These are phyloP conservation scores for Dicorynia guianensis DNA, from an alignment of 306 rosid genomes.

Conservation along the genomic window DNA sequence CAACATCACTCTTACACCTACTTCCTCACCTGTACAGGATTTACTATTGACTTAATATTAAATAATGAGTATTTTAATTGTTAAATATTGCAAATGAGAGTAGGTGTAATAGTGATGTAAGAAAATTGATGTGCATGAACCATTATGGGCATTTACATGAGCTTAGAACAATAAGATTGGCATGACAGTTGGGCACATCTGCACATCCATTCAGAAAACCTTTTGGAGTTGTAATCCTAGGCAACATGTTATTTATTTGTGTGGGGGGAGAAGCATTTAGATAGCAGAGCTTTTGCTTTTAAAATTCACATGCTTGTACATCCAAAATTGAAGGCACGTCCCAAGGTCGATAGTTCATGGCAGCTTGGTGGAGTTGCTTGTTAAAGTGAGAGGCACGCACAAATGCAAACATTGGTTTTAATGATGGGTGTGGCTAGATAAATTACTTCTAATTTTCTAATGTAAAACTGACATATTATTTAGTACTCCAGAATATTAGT, in stretches of 20 bases:
- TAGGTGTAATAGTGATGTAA: no score
- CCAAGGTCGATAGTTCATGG: background rate
- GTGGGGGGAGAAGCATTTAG: background rate
- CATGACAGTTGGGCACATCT: background rate
- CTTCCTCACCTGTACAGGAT: no score
- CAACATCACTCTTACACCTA: no score
- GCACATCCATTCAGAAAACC: constrained; percentile 23
- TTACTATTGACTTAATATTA: no score
- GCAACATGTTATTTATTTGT: background rate
- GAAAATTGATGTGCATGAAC: no score
- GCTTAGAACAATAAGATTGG: constrained; percentile 23
- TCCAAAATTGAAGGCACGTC: background rate
- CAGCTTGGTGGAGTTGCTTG: background rate
- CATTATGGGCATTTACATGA: background rate
- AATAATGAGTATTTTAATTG: no score
- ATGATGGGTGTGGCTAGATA: background rate
- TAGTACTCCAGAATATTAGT: background rate
- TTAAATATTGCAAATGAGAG: no score
- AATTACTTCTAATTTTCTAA: background rate
- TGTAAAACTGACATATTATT: background rate
- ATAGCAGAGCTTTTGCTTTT: background rate
- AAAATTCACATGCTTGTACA: background rate
- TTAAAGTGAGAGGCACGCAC: constrained; percentile 7
- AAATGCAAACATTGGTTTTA: background rate
- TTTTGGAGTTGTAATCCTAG: constrained; percentile 1